A percentile compares a stretch with the other conserved stretches of the same genome.
These are phyloP conservation scores for Keithomyces neogunnii DNA, from an alignment of 2,329 filamentous ascomycete species.

Conservation along the genomic window DNA sequence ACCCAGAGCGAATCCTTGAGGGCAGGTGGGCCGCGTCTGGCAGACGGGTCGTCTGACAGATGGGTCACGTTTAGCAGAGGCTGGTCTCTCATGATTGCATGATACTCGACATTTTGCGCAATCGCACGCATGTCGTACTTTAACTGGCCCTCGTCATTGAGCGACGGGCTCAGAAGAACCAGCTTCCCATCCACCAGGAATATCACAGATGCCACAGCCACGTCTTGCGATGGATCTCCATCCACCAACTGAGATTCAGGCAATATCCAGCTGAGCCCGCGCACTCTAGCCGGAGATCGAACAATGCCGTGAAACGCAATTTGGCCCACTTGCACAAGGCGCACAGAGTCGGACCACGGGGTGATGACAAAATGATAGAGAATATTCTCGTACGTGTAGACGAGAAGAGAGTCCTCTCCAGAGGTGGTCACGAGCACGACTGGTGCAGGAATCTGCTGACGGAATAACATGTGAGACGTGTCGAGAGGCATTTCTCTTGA, in stretches of 20 bases:
- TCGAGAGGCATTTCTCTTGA: constrained; percentile 78
- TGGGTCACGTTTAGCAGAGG: constrained; percentile 32
- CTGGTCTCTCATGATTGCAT: constrained; percentile 85
- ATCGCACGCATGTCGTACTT: constrained; percentile 99
- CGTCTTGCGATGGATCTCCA: constrained; percentile 92
- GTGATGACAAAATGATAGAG: constrained; percentile 92
- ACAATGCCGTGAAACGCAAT: constrained; percentile 97
- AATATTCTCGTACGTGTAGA: constrained; percentile 95
- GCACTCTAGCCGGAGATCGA: constrained; percentile 81
- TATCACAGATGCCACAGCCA: constrained; percentile 83
- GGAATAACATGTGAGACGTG: constrained; percentile 62
- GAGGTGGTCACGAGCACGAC: constrained; percentile 86
- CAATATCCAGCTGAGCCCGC: constrained; percentile 90
- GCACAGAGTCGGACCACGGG: constrained; percentile 57
- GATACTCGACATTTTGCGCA: constrained; percentile 93
- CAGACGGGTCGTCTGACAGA: constrained; percentile 14
- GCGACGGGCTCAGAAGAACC: constrained; percentile 79
- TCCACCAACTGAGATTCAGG: constrained; percentile 83
- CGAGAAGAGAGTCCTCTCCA: constrained; percentile 87
- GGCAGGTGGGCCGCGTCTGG: constrained; percentile 31
- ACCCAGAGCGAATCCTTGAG: constrained; percentile 87
- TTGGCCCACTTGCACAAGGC: constrained; percentile 87
- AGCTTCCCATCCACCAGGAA: constrained; percentile 98
- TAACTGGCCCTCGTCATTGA: constrained; percentile 71
- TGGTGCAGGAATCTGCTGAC: constrained; percentile 70